Conservation (phyloP, 2,329 filamentous ascomycete species). For the Capronia epimyces region DNA sequence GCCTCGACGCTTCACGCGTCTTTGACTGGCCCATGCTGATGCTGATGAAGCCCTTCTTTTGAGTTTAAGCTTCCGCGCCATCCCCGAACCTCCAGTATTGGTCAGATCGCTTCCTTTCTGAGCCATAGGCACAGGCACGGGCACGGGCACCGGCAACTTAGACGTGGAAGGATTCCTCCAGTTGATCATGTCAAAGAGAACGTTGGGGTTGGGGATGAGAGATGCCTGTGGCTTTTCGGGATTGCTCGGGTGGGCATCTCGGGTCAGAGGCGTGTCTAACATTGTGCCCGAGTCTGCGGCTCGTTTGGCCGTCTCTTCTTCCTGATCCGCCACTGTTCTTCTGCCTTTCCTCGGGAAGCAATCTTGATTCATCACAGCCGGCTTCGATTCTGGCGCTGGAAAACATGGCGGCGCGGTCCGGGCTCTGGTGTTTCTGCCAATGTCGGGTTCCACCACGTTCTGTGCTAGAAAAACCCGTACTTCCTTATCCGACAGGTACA, state of each 20-base stretch:
- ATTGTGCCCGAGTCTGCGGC: background rate
- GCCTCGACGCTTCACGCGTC: constrained; percentile 7
- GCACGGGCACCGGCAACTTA: too few species aligned
- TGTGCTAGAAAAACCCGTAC: background rate
- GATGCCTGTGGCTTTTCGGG: background rate
- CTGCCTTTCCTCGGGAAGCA: background rate
- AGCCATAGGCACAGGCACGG: background rate
- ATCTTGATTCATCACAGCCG: background rate
- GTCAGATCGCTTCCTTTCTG: background rate
- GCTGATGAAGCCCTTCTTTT: constrained; percentile 8
- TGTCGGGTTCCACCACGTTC: background rate
- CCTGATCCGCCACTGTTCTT: background rate
- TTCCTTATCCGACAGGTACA: background rate
- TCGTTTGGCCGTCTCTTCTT: background rate
- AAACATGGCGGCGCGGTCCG: background rate
- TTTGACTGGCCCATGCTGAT: background rate
- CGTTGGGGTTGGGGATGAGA: background rate
- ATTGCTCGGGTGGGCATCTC: background rate
- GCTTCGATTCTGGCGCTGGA: background rate
- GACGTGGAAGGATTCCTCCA: background rate
- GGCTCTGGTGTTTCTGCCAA: background rate
- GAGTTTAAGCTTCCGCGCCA: constrained; percentile 10
- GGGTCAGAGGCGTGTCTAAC: background rate
- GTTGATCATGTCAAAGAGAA: background rate
- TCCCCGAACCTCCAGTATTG: background rate